These are phyloP conservation scores for Fusarium secorum DNA, from an alignment of 2,329 filamentous ascomycete species.

Conservation along the genomic window DNA sequence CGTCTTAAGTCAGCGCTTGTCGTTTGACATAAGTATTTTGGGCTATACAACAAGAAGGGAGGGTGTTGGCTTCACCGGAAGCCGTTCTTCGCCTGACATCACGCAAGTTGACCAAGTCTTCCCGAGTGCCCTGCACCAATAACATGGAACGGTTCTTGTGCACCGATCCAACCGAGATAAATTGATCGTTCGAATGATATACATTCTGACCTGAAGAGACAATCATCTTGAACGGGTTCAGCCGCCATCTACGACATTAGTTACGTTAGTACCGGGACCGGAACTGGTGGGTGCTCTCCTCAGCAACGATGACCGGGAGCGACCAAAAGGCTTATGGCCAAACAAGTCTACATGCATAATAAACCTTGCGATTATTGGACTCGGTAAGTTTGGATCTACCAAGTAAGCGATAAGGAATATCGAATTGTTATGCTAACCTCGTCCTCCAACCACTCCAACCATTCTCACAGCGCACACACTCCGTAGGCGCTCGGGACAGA, in stretches of 20 bases:
- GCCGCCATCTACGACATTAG: background rate
- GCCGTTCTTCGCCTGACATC: conserved; percentile 6
- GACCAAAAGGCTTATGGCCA: background rate
- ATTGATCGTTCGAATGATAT: background rate
- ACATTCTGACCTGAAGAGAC: background rate
- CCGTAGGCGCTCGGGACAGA: background rate
- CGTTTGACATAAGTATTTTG: background rate
- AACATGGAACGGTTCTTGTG: conserved; percentile 5
- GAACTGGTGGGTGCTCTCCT: background rate
- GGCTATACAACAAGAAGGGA: background rate
- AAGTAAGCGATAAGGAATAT: background rate
- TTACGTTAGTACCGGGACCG: background rate
- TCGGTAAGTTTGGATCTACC: background rate
- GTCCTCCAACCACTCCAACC: conserved; percentile 7
- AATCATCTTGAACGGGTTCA: background rate
- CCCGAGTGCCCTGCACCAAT: conserved; percentile 10
- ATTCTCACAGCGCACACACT: background rate
- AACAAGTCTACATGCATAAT: conserved; percentile 8
- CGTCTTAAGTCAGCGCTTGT: background rate
- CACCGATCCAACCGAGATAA: background rate
- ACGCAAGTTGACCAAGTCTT: conserved; percentile 7
- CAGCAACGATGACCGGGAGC: background rate
- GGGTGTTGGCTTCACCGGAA: background rate
- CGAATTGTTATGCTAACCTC: conserved; percentile 7
- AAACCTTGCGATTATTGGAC: conserved; percentile 4